Percentiles rank a stretch among this genome's conserved stretches.
Conservation (phyloP, 768 basidiomycete genomes). For the Kwoniella botswanensis region DNA sequence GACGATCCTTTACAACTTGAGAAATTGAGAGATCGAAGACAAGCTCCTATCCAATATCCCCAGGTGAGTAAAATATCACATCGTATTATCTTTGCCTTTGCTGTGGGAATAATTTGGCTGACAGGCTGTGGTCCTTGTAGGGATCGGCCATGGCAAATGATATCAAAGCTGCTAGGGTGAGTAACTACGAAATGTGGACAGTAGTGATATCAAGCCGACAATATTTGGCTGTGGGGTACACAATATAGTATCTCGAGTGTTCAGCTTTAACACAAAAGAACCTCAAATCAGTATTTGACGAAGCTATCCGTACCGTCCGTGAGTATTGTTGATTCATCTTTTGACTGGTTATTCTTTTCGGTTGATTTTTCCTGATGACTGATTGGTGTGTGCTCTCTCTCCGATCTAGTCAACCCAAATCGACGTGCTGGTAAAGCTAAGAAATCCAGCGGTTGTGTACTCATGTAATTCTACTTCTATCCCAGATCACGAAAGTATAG, state of each 20-base stretch:
- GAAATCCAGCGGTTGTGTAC: slow-evolving; percentile 52
- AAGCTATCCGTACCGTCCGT: slow-evolving; percentile 58
- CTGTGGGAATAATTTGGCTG: too few relatives aligned
- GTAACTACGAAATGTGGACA: slow-evolving; percentile 11
- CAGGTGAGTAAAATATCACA: slow-evolving; percentile 28
- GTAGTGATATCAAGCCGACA: background rate
- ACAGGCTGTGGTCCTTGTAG: slow-evolving; percentile 10
- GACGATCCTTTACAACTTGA: slow-evolving; percentile 77
- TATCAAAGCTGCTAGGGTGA: slow-evolving; percentile 53
- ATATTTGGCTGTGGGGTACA: slow-evolving; percentile 16
- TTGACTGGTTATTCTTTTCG: background rate
- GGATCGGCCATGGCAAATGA: slow-evolving; percentile 49
- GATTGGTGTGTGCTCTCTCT: slow-evolving; percentile 10
- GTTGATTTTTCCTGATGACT: background rate
- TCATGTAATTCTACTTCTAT: slow-evolving; percentile 42
- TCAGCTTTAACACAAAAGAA: slow-evolving; percentile 58
- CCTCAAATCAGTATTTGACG: slow-evolving; percentile 59
- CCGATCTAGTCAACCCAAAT: slow-evolving; percentile 43
- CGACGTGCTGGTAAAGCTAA: slow-evolving; percentile 50
- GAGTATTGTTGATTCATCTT: slow-evolving; percentile 18
- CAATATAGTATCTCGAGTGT: slow-evolving; percentile 52
- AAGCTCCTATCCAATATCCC: slow-evolving; percentile 52
- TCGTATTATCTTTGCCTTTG: background rate
- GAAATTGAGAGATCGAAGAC: slow-evolving; percentile 55
- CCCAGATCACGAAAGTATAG: background rate